phyloP scores from a whole-genome alignment of 148 eudicot species.

The Silene conica region DNA sequence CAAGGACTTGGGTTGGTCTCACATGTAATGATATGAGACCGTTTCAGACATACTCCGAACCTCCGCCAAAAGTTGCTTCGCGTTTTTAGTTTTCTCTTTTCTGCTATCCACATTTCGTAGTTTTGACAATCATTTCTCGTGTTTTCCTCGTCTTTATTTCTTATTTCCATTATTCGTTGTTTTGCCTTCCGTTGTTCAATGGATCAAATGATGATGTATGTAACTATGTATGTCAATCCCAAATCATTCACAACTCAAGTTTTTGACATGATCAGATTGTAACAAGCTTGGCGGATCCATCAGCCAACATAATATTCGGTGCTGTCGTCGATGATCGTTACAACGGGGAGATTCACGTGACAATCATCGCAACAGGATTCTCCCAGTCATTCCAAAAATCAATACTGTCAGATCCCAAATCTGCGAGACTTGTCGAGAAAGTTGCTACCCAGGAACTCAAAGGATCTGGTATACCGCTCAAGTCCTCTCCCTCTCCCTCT shows the following conservation, averaged over 20 bases:
- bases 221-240: no score
- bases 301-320: conserved; percentile 96
- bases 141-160: background rate
- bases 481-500: conserved; percentile 30
- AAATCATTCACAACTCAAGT: background rate
- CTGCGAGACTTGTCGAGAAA: conserved; percentile 53
- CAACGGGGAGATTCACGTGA: conserved; percentile 94
- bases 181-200: background rate
- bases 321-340: conserved; percentile 97
- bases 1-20: no score
- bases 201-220: no score
- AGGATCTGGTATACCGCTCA: conserved; percentile 33
- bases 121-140: background rate
- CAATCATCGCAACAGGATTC: conserved; percentile 92
- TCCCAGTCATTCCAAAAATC: conserved; percentile 90
- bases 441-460: conserved; percentile 39
- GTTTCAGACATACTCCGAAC: no score
- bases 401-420: conserved; percentile 74
- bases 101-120: no score
- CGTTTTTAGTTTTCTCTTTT: no score
- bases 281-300: conserved; percentile 95
- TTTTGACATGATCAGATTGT: conserved; percentile 51
- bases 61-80: no score
- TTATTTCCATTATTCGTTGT: background rate
- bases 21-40: no score